Percentiles rank a stretch among this genome's conserved stretches.
These are phyloP conservation scores for Pholiota molesta DNA, from an alignment of 768 basidiomycete genomes.

Conservation along the genomic window DNA sequence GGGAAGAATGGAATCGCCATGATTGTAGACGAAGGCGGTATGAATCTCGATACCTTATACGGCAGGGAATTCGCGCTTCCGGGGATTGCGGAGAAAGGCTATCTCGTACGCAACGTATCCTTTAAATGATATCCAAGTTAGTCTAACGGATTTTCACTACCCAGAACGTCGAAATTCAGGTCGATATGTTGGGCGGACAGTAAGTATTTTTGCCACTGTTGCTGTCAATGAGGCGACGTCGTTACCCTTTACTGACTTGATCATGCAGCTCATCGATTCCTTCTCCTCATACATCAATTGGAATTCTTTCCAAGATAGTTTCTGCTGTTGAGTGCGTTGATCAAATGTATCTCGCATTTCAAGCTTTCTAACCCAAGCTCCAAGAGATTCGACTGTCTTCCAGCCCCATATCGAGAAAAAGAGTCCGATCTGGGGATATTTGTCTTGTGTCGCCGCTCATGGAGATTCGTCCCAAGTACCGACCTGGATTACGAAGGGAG, in stretches of 20 bases:
- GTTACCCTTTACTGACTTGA: not conserved
- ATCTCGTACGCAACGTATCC: slow-evolving; percentile 21
- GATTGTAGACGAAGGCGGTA: slow-evolving; percentile 37
- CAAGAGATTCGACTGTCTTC: slow-evolving; percentile 29
- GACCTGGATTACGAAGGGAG: slow-evolving; percentile 26
- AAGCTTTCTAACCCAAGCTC: not conserved
- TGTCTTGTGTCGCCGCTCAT: slow-evolving; percentile 27
- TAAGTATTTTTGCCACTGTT: slow-evolving; percentile 13
- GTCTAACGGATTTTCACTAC: not conserved
- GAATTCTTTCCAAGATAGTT: slow-evolving; percentile 34
- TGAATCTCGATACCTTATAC: slow-evolving; percentile 27
- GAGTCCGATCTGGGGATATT: slow-evolving; percentile 33
- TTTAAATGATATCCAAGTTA: not conserved
- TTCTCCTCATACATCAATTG: slow-evolving; percentile 31
- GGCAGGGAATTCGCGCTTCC: slow-evolving; percentile 31
- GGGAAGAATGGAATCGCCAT: slow-evolving; percentile 32
- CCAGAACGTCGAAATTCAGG: slow-evolving; percentile 30
- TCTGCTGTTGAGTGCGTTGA: slow-evolving; percentile 28
- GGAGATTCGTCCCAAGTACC: slow-evolving; percentile 25
- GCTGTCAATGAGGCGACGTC: not conserved
- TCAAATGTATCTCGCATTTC: not conserved
- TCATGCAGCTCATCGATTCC: slow-evolving; percentile 30
- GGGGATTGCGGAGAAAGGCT: slow-evolving; percentile 36
- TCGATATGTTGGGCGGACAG: slow-evolving; percentile 35
- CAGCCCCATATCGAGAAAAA: slow-evolving; percentile 24